Evolutionary conservation across 352 stramenopile genomes (phyloP), one percentile per base, ranked within the genome.

Genomic region (Pythium pectinolyticum): DNA sequence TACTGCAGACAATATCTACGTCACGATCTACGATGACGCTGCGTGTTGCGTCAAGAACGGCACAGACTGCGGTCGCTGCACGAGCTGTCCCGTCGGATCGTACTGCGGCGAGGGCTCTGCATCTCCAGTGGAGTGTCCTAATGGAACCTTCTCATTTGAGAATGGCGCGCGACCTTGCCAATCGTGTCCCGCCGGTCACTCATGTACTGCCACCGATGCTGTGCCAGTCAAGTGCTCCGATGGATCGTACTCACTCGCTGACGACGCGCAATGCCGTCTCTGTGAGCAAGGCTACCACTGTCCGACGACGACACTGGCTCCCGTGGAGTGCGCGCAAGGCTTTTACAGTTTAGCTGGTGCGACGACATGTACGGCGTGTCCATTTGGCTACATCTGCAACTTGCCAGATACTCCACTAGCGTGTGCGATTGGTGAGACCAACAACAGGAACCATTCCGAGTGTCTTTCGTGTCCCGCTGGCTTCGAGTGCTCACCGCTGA

Each of bases 391-490:
- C 28, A 57, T 34, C 6, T 91, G 82, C 32, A 61, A 57, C 8
- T 32, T 61, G 28, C 63, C 72, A 17, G 60, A 63, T 20, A 19
- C 51, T 1, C 74, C 68, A 10, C 34, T 66, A 19, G 57, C 78
- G 1, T 91, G 82, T 55, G 27, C 31, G 8, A 43, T 69, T 32
- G 78, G 78, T 0, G 56, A 83, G 54, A 79, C 69, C 17, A 86
- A 71, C 39, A 85, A 76, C 62, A 57, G 43, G 1, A 72, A 86
- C 46, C 67, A 87, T 40, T 77, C 72, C 0, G 66, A 47, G 0
- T 89, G 80, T 49, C 58, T 77, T 24, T n/a, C 52, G 19, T 89
- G 80, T 53, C 74, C 80, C 2, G 66, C 70, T 34, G 77, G 77
- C 0, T 82, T 70, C 37, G 63, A 75, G 15, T 86, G 77, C 50